These are phyloP conservation scores for Sporothrix pallida DNA, from an alignment of 2,329 filamentous ascomycete species.

Conservation along the genomic window DNA sequence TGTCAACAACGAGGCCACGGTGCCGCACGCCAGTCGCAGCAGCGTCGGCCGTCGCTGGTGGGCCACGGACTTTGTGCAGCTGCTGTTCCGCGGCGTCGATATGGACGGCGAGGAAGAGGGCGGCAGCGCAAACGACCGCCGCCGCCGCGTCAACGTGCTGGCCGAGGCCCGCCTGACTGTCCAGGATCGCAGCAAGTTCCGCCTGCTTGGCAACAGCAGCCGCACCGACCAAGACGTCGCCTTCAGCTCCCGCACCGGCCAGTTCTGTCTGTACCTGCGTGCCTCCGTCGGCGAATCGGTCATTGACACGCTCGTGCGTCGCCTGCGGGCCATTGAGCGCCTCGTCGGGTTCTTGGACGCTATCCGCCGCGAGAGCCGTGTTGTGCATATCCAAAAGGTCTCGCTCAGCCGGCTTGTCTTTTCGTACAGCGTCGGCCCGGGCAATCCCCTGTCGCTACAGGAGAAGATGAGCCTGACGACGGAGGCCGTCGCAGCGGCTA, in stretches of 20 bases:
- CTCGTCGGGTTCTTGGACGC: constrained; percentile 73
- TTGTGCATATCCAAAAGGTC: constrained; percentile 63
- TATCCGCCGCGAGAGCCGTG: constrained; percentile 61
- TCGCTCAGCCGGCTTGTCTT: constrained; percentile 70
- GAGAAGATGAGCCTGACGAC: constrained; percentile 22
- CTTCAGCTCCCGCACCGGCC: constrained; percentile 64
- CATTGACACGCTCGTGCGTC: constrained; percentile 62
- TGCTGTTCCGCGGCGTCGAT: constrained; percentile 61
- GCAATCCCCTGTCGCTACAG: constrained; percentile 4
- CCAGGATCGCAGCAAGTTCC: constrained; percentile 59
- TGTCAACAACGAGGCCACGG: not conserved
- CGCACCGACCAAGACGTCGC: constrained; percentile 64
- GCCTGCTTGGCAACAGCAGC: constrained; percentile 55
- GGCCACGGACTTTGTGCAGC: constrained; percentile 64
- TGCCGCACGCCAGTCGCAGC: not conserved
- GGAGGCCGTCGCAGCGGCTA: constrained; percentile 21
- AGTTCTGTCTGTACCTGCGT: constrained; percentile 66
- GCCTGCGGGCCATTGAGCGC: constrained; percentile 70
- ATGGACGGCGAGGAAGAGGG: constrained; percentile 46
- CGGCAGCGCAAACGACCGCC: not conserved
- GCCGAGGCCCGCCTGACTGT: constrained; percentile 63
- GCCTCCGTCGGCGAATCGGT: constrained; percentile 64
- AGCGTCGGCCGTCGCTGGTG: constrained; percentile 48
- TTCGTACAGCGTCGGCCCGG: constrained; percentile 58
- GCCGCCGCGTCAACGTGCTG: constrained; percentile 47